Base-by-base conservation (phyloP, 2,329 filamentous ascomycete genomes). In the Hypoxylon sp. region DNA sequence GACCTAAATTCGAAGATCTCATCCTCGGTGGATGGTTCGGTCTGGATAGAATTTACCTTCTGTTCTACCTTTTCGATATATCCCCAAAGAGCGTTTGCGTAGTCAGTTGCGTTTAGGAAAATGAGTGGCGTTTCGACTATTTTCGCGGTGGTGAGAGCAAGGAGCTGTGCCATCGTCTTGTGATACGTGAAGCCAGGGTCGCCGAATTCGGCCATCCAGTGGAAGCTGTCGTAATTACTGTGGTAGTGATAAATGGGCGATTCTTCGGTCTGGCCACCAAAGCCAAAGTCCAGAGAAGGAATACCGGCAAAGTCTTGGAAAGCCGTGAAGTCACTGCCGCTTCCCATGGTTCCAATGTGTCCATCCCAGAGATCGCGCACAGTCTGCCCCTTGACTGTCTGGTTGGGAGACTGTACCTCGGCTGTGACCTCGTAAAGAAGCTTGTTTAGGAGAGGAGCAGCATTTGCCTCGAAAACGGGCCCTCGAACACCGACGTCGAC, bases 151-250 rank as follows among this genome's bases (percentile, higher is more conserved):
- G 86, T 73, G 30, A 90, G 67, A 12, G 80, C 82, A 32, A 87
- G 77, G 8, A 92, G 68, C 66, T 88, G 86, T 2, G 87, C 79
- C 74, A 86, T 82, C 36, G 86, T 76, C 54, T 77, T 69, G 69
- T 90, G 88, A 64, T 90, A 89, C 34, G 79, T 74, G 48, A 84
- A 86, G 15, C 77, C 81, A 2, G 78, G 78, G 63, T 96, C 92
- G 30, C 90, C 91, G 57, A 83, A 94, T 16, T 80, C 82, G 45
- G 86, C 80, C 90, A 96, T 95, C 91, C 92, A 96, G 70, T 88
- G 78, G 70, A 91, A 94, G 64, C 86, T 90, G 69, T 96, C 91
- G 71, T 95, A 96, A 75, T 96, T 96, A 69, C 86, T 87, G 73
- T 96, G 91, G 70, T 96, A 96, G 64, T 90, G 88, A 67, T 91